Percentiles rank a stretch among this genome's conserved stretches.
These are phyloP conservation scores for Dactylellina sp. DNA, from an alignment of 2,329 filamentous ascomycete species.

Conservation along the genomic window DNA sequence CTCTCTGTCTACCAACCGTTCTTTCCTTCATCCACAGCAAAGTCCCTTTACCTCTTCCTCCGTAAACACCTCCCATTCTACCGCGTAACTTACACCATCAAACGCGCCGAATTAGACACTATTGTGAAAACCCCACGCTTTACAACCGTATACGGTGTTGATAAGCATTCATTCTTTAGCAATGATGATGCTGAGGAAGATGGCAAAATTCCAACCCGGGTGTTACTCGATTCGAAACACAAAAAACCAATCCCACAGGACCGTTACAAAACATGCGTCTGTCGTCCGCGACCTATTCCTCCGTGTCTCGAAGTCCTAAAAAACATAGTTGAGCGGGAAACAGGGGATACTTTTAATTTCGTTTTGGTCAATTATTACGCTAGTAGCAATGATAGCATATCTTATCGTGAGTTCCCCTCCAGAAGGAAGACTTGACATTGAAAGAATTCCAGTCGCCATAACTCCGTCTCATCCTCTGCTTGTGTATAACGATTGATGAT, in stretches of 20 bases:
- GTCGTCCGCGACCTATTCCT: conserved; percentile 76
- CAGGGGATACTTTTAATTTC: conserved; percentile 77
- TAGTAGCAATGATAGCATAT: conserved; percentile 78
- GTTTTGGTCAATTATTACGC: conserved; percentile 87
- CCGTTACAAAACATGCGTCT: conserved; percentile 66
- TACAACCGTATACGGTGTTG: conserved; percentile 71
- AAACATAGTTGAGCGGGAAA: conserved; percentile 73
- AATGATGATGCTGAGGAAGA: conserved; percentile 60
- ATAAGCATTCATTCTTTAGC: conserved; percentile 73
- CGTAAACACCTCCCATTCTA: conserved; percentile 80
- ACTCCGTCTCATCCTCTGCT: too few relatives aligned
- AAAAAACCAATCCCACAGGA: conserved; percentile 65
- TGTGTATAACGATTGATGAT: too few relatives aligned
- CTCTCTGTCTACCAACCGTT: conserved; percentile 82
- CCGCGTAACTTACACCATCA: conserved; percentile 78
- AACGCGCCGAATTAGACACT: conserved; percentile 72
- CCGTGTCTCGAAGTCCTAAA: conserved; percentile 75
- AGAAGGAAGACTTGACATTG: neutral
- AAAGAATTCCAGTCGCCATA: too few relatives aligned
- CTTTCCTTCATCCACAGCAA: conserved; percentile 70
- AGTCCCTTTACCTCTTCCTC: conserved; percentile 76
- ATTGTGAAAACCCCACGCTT: conserved; percentile 71
- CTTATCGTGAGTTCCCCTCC: conserved; percentile 29
- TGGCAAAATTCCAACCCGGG: conserved; percentile 57
- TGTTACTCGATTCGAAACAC: conserved; percentile 66